These are phyloP conservation scores for Boletus vinaceobasis DNA, from an alignment of 768 basidiomycete genomes.

Conservation along the genomic window DNA sequence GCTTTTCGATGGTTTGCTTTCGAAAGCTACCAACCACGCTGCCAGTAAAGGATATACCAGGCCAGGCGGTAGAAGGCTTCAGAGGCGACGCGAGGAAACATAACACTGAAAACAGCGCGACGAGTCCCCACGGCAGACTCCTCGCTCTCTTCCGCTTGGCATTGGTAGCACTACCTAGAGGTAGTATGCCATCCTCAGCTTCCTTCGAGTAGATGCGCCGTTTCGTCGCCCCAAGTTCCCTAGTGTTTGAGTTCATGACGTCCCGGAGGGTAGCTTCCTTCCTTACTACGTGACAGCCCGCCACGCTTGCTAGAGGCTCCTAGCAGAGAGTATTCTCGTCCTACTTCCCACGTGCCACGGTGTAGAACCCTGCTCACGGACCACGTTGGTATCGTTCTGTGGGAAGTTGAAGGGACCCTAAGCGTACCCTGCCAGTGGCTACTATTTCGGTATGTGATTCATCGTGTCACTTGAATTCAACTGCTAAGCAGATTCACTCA, in stretches of 20 bases:
- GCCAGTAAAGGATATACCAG: neutral
- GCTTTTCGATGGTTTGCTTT: neutral
- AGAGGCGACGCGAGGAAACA: slow-evolving; percentile 16
- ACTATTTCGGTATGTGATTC: too few relatives aligned
- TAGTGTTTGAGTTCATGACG: slow-evolving; percentile 1
- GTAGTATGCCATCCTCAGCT: neutral
- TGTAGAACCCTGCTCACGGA: neutral
- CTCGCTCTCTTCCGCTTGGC: slow-evolving; percentile 2
- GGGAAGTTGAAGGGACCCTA: neutral
- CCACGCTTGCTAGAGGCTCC: neutral
- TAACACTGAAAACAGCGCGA: slow-evolving; percentile 14
- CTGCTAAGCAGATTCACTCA: too few relatives aligned
- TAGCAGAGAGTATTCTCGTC: neutral
- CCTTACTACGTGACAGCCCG: too few relatives aligned
- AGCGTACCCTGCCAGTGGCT: too few relatives aligned
- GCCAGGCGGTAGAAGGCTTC: neutral
- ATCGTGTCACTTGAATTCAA: too few relatives aligned
- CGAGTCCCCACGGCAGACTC: slow-evolving; percentile 12
- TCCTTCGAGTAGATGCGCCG: neutral
- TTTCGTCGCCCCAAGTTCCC: neutral
- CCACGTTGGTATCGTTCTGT: too few relatives aligned
- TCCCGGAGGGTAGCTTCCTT: neutral
- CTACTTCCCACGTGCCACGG: neutral
- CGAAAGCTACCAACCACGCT: neutral
- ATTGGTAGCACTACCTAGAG: neutral